phyloP scores from a whole-genome alignment of 768 basidiomycete species.

The Dentipellis fragilis region DNA sequence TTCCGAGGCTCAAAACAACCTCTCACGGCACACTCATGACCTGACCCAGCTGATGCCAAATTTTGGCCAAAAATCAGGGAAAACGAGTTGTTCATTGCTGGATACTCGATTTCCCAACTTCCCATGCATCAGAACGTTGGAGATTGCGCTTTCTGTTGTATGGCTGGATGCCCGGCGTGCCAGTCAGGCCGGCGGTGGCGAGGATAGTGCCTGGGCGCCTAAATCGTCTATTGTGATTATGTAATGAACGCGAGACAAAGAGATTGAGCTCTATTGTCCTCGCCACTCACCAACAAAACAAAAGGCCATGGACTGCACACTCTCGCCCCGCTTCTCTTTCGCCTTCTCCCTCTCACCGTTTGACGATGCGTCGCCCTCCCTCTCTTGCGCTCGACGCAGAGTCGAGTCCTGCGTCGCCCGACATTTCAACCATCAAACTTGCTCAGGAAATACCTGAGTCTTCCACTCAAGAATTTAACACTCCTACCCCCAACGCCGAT shows the following conservation, averaged over 20 bases:
- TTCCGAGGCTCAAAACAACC: too few species aligned
- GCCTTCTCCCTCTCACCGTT: slow-evolving; percentile 12
- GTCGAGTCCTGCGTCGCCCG: slow-evolving; percentile 12
- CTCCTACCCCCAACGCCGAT: slow-evolving; percentile 16
- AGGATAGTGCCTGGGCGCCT: not conserved
- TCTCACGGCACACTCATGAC: too few species aligned
- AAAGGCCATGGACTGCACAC: slow-evolving; percentile 20
- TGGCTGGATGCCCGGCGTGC: too few species aligned
- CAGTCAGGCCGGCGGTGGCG: not conserved
- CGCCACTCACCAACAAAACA: slow-evolving; percentile 6
- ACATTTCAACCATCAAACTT: slow-evolving; percentile 14
- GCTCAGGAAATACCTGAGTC: slow-evolving; percentile 9
- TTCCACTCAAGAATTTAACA: slow-evolving; percentile 14
- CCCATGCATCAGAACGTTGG: too few species aligned
- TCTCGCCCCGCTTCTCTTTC: slow-evolving; percentile 3
- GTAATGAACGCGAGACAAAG: not conserved
- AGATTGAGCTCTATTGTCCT: not conserved
- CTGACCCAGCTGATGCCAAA: too few species aligned
- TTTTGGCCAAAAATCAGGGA: too few species aligned
- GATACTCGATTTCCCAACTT: too few species aligned
- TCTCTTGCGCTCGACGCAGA: slow-evolving; percentile 16
- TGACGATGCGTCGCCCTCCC: slow-evolving; percentile 18
- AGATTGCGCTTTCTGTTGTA: too few species aligned
- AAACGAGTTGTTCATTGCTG: too few species aligned
- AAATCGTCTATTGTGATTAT: slow-evolving; percentile 13